A percentile compares a stretch with the other conserved stretches of the same genome.
Conservation (phyloP, 805 yeast genomes). For the Lipomyces kockii region DNA sequence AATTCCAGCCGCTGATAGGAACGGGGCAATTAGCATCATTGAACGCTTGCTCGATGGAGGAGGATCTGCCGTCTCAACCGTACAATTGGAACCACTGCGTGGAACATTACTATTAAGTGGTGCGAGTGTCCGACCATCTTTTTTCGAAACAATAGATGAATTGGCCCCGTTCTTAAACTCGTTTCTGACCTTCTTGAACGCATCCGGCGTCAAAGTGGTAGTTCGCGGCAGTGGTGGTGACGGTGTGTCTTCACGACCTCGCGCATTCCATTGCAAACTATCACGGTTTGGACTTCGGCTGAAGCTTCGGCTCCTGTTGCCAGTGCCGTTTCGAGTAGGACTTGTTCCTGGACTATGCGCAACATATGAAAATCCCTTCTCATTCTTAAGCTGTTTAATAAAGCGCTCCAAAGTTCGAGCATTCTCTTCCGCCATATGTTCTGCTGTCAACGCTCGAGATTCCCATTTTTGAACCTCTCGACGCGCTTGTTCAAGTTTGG, state of each 20-base stretch:
- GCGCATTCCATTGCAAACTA: neutral
- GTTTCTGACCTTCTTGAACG: conserved; percentile 19
- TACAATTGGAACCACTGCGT: neutral
- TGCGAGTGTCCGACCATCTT: neutral
- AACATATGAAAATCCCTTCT: conserved; percentile 9
- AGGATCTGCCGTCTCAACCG: neutral
- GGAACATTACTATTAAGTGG: neutral
- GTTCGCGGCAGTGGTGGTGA: conserved; percentile 7
- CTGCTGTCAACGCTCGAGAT: conserved; percentile 27
- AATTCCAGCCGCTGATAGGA: conserved; percentile 31
- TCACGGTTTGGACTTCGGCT: neutral
- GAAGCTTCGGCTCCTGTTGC: neutral
- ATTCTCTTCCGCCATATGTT: conserved; percentile 23
- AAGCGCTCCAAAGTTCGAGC: conserved; percentile 20
- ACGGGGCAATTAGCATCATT: conserved; percentile 15
- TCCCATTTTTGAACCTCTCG: conserved; percentile 23
- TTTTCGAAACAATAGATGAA: neutral
- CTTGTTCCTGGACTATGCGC: conserved; percentile 6
- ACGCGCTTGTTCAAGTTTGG: conserved; percentile 28
- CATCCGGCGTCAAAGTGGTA: conserved; percentile 23
- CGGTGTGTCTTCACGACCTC: neutral
- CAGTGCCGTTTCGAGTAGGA: conserved; percentile 8
- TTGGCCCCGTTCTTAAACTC: neutral
- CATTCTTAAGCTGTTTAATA: conserved; percentile 13
- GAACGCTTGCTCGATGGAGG: neutral